A percentile compares a stretch with the other conserved stretches of the same genome.
Evolutionary conservation across 805 yeast species (phyloP).

Genomic region (Saturnispora dispora): DNA sequence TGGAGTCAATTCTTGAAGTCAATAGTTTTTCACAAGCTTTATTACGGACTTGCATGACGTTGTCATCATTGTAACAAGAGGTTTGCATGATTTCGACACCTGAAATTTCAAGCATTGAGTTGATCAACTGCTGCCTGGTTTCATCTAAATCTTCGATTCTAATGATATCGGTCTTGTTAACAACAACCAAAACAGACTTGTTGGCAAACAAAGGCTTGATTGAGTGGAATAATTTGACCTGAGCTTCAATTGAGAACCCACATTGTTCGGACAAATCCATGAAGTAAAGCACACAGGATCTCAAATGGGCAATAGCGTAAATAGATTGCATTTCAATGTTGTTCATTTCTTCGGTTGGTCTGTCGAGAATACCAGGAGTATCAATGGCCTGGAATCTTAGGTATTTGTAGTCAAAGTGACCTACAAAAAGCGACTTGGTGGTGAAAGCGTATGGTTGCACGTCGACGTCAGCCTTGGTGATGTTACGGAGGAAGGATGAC

Average conservation of each 20-base stretch:
- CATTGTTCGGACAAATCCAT: conserved; percentile 99
- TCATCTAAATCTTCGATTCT: conserved; percentile 73
- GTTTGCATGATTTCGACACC: conserved; percentile 90
- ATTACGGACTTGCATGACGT: conserved; percentile 92
- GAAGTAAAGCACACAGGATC: conserved; percentile 92
- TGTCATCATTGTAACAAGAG: conserved; percentile 90
- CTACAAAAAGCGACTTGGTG: conserved; percentile 93
- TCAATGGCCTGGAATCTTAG: conserved; percentile 97
- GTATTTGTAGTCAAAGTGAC: conserved; percentile 97
- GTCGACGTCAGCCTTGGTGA: conserved; percentile 97
- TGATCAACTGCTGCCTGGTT: conserved; percentile 62
- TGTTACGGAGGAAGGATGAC: conserved; percentile 84
- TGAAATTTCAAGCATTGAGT: conserved; percentile 52
- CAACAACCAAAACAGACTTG: conserved; percentile 90
- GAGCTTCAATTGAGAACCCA: conserved; percentile 96
- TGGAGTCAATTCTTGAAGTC: conserved; percentile 93
- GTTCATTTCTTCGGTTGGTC: conserved; percentile 99
- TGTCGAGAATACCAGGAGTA: conserved; percentile 97
- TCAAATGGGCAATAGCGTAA: conserved; percentile 95
- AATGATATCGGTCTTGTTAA: conserved; percentile 91
- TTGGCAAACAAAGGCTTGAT: conserved; percentile 96
- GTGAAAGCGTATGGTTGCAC: conserved; percentile 99
- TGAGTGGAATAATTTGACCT: conserved; percentile 92
- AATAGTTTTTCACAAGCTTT: conserved; percentile 94
- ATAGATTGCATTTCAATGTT: conserved; percentile 99